Evolutionary conservation across 305 asterid genomes (phyloP).

Genomic region (Salvia sclarea): DNA sequence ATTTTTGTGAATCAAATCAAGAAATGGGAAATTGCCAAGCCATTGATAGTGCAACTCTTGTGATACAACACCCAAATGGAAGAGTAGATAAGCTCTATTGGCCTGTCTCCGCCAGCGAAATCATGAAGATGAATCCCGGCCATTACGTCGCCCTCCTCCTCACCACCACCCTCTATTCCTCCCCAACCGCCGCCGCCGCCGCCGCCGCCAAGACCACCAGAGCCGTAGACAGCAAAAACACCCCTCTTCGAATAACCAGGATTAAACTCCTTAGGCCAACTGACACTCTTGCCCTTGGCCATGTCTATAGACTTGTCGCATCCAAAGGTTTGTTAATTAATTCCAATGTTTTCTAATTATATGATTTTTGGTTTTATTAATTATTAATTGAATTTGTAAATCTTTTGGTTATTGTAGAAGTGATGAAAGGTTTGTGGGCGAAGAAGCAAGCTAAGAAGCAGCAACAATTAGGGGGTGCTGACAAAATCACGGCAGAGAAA

Average conservation of each 20-base stretch:
- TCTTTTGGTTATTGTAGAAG: slow-evolving; percentile 46
- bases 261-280: slow-evolving; percentile 82
- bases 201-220: background rate
- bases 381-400: background rate
- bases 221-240: slow-evolving; percentile 12
- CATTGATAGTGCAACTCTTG: slow-evolving; percentile 69
- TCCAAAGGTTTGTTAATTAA: slow-evolving; percentile 54
- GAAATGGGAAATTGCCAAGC: slow-evolving; percentile 95
- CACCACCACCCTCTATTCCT: slow-evolving; percentile 65
- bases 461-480: slow-evolving; percentile 40
- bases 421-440: slow-evolving; percentile 78
- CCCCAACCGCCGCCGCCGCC: slow-evolving; percentile 40
- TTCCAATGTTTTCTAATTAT: background rate
- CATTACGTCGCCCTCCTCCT: slow-evolving; percentile 93
- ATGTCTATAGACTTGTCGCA: slow-evolving; percentile 81
- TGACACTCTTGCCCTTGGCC: slow-evolving; percentile 80
- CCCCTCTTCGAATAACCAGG: slow-evolving; percentile 61
- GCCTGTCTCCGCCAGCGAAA: slow-evolving; percentile 56
- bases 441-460: slow-evolving; percentile 74
- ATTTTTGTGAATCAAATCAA: no score
- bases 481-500: slow-evolving; percentile 40
- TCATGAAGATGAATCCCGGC: slow-evolving; percentile 81
- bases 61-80: slow-evolving; percentile 72
- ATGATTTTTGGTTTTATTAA: background rate
- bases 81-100: slow-evolving; percentile 53